phyloP scores from a whole-genome alignment of 225 moss, liverwort and hornwort species.

The Anthoceros angustus region DNA sequence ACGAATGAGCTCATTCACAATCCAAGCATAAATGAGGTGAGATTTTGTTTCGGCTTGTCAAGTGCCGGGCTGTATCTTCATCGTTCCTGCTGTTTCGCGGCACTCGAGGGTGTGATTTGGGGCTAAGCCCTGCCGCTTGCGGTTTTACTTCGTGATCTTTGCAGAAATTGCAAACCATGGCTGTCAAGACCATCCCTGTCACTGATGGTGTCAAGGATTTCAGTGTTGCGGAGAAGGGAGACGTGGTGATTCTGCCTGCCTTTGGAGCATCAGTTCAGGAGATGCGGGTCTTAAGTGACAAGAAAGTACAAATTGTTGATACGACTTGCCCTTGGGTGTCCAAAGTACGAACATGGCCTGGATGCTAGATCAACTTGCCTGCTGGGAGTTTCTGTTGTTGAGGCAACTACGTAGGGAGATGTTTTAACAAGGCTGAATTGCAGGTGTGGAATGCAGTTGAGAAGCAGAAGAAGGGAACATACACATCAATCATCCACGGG shows the following conservation, averaged over 20 bases:
- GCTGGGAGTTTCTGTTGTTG: too few species aligned
- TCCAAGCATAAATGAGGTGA: slow-evolving; percentile 71
- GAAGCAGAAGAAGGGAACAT: slow-evolving; percentile 72
- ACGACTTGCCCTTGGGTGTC: slow-evolving; percentile 99
- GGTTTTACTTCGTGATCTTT: neutral
- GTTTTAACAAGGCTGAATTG: neutral
- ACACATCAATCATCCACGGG: slow-evolving; percentile 91
- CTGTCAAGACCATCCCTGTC: slow-evolving; percentile 40
- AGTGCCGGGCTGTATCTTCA: neutral
- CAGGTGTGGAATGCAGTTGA: slow-evolving; percentile 96
- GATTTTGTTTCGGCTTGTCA: neutral
- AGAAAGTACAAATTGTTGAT: slow-evolving; percentile 93
- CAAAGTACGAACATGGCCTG: slow-evolving; percentile 28
- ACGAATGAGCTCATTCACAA: slow-evolving; percentile 99
- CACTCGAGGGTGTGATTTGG: slow-evolving; percentile 4
- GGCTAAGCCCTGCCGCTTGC: neutral
- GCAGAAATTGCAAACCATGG: slow-evolving; percentile 69
- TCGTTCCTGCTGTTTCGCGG: neutral
- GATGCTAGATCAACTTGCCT: neutral
- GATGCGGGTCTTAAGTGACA: slow-evolving; percentile 62
- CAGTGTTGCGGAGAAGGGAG: slow-evolving; percentile 40
- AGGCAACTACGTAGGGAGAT: too few species aligned
- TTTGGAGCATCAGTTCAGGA: slow-evolving; percentile 92
- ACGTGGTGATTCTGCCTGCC: slow-evolving; percentile 89
- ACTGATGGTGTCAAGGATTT: slow-evolving; percentile 60